These are phyloP conservation scores for Tilletia walkeri DNA, from an alignment of 1,284 basidiomycete genomes.

Conservation along the genomic window DNA sequence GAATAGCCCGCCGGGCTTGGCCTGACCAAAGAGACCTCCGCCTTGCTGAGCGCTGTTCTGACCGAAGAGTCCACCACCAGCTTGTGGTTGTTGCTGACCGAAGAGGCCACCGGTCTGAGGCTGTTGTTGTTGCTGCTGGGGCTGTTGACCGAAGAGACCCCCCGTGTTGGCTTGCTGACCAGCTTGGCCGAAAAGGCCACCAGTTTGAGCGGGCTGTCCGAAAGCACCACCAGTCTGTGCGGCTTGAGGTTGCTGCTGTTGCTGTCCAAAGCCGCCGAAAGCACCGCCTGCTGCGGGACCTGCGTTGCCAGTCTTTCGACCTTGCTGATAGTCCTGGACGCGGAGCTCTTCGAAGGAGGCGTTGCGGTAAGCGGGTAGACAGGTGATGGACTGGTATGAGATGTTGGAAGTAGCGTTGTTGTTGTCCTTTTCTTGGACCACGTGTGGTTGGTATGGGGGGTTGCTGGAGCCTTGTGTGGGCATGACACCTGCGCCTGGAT, in stretches of 20 bases:
- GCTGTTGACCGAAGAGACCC: slow-evolving; percentile 40
- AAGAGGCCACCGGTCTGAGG: slow-evolving; percentile 48
- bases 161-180: slow-evolving; percentile 47
- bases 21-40: slow-evolving; percentile 55
- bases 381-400: slow-evolving; percentile 25
- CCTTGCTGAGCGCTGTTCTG: slow-evolving; percentile 39
- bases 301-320: slow-evolving; percentile 21
- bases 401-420: slow-evolving; percentile 11
- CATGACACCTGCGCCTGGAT: neutral
- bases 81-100: slow-evolving; percentile 52
- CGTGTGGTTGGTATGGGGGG: slow-evolving; percentile 14
- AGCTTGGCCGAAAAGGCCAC: slow-evolving; percentile 42
- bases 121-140: slow-evolving; percentile 37
- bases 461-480: slow-evolving; percentile 3
- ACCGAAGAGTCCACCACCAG: neutral
- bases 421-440: slow-evolving; percentile 22
- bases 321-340: slow-evolving; percentile 28
- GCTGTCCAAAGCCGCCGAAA: neutral
- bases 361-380: slow-evolving; percentile 23
- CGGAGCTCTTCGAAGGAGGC: slow-evolving; percentile 28
- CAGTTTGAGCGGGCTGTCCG: slow-evolving; percentile 30
- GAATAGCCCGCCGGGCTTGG: slow-evolving; percentile 27
- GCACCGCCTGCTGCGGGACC: slow-evolving; percentile 11
- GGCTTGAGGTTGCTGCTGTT: neutral
- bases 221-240: neutral